Evolutionary conservation across 495 filamentous ascomycete genomes (phyloP).

Genomic region (Cryomyces minteri): DNA sequence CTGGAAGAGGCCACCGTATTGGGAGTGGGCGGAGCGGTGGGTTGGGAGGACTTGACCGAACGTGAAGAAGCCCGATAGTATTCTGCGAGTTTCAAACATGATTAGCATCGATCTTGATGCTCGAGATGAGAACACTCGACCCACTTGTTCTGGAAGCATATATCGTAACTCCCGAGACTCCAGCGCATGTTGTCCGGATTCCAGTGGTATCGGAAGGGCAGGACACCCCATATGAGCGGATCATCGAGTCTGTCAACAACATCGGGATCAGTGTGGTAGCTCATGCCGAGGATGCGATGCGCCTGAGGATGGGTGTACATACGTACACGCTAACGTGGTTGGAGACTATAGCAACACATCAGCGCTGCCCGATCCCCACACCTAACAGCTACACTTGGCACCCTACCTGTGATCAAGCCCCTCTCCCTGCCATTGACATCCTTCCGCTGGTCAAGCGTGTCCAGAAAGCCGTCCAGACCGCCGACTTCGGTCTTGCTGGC

Average conservation of each 20-base stretch:
- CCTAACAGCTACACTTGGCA: constrained; percentile 1
- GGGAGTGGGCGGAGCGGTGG: constrained; percentile 59
- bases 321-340: constrained; percentile 96
- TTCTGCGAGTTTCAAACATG: neutral
- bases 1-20: constrained; percentile 65
- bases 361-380: neutral
- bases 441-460: constrained; percentile 52
- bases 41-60: constrained; percentile 81
- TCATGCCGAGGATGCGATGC: neutral
- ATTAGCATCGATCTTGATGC: too few relatives aligned
- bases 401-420: constrained; percentile 70
- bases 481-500: constrained; percentile 33
- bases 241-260: constrained; percentile 57
- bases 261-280: neutral
- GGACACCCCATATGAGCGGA: constrained; percentile 76
- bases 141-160: constrained; percentile 63
- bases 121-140: neutral
- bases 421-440: constrained; percentile 48
- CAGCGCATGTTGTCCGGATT: constrained; percentile 62
- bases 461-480: constrained; percentile 56
- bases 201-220: constrained; percentile 53
- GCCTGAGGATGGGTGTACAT: constrained; percentile 10
- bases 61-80: constrained; percentile 43
- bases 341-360: constrained; percentile 41
- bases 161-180: constrained; percentile 79